Evolutionary conservation across 441 rosid genomes (phyloP).

Genomic region (Corymbia calophylla): DNA sequence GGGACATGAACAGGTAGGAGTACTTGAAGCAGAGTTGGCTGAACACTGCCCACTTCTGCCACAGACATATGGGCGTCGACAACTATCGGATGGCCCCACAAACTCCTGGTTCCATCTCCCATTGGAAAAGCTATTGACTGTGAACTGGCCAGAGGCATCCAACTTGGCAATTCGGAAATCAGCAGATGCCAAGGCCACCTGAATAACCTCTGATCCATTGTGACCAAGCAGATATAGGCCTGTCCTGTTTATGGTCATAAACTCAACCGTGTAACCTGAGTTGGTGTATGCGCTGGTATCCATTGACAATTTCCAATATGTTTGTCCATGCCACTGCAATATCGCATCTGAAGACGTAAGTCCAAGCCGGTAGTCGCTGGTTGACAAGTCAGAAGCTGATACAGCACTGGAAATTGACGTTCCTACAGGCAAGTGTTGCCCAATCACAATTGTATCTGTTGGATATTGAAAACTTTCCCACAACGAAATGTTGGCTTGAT

Average conservation of each 20-base stretch:
- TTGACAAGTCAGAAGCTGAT: conserved; percentile 34
- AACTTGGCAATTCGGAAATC: conserved; percentile 52
- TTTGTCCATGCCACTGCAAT: conserved; percentile 52
- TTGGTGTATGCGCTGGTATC: conserved; percentile 30
- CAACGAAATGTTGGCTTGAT: conserved; percentile 41
- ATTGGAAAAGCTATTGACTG: conserved; percentile 34
- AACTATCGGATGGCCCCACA: conserved; percentile 44
- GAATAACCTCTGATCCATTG: conserved; percentile 47
- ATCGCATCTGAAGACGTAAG: conserved; percentile 38
- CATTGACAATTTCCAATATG: conserved; percentile 74
- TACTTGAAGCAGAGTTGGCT: conserved; percentile 14
- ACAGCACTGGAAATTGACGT: conserved; percentile 35
- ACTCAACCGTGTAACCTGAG: conserved; percentile 36
- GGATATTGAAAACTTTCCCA: conserved; percentile 84
- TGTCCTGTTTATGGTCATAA: conserved; percentile 44
- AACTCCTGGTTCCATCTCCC: conserved; percentile 31
- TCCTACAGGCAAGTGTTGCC: conserved; percentile 44
- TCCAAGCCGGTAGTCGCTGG: conserved; percentile 51
- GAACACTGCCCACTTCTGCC: conserved; percentile 51
- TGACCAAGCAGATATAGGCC: conserved; percentile 52
- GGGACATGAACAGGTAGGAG: conserved; percentile 63
- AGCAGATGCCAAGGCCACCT: conserved; percentile 27
- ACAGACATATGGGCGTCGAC: conserved; percentile 56
- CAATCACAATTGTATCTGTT: conserved; percentile 64
- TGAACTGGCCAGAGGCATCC: conserved; percentile 48